phyloP scores from a whole-genome alignment of 495 filamentous ascomycete genomes.

The Podospora anserina region DNA sequence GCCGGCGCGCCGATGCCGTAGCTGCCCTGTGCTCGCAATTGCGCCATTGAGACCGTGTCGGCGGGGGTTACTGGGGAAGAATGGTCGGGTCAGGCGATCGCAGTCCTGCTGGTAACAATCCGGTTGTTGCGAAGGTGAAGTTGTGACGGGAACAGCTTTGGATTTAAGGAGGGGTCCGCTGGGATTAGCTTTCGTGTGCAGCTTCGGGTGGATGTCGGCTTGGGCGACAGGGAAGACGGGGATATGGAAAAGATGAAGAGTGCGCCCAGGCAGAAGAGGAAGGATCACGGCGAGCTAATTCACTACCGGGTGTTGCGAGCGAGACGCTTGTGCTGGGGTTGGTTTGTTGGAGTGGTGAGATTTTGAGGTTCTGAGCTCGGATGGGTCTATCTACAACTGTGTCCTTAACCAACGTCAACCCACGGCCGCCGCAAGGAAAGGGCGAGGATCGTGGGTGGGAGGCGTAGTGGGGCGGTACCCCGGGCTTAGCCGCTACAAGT shows the following conservation, averaged over 20 bases:
- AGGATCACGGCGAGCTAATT: neutral
- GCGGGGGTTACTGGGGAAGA: slow-evolving; percentile 6
- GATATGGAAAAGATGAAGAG: neutral
- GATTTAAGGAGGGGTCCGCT: neutral
- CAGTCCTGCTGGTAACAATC: slow-evolving; percentile 31
- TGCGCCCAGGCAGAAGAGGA: neutral
- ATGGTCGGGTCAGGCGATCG: slow-evolving; percentile 9
- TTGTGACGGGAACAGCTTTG: neutral
- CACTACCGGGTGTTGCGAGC: neutral
- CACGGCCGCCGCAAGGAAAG: slow-evolving; percentile 11
- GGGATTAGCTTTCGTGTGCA: neutral
- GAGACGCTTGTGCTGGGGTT: neutral
- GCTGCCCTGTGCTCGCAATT: slow-evolving; percentile 92
- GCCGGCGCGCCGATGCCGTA: slow-evolving; percentile 84
- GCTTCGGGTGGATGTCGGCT: neutral
- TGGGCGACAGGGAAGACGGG: neutral
- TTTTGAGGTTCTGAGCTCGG: slow-evolving; percentile 24
- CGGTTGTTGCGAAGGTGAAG: neutral
- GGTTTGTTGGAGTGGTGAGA: slow-evolving; percentile 2
- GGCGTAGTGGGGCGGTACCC: slow-evolving; percentile 17
- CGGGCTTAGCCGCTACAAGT: slow-evolving; percentile 9
- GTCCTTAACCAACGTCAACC: slow-evolving; percentile 30
- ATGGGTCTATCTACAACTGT: slow-evolving; percentile 31
- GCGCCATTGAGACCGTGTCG: slow-evolving; percentile 62
- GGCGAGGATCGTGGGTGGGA: slow-evolving; percentile 13